A percentile compares a stretch with the other conserved stretches of the same genome.
These are phyloP conservation scores for Talaromyces nanjingensis DNA, from an alignment of 495 filamentous ascomycete species.

Conservation along the genomic window DNA sequence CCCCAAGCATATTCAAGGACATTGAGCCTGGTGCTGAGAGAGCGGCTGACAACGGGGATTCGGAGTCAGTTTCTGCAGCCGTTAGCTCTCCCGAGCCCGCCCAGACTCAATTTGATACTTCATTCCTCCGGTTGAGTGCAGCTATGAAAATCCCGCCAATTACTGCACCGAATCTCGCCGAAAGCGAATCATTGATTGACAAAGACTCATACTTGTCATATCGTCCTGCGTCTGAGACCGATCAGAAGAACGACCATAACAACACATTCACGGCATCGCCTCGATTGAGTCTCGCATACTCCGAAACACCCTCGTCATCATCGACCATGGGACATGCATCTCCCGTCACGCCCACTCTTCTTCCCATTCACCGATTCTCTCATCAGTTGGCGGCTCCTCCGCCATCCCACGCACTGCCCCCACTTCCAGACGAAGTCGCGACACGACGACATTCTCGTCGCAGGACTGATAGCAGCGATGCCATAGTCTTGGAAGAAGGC, in stretches of 20 bases:
- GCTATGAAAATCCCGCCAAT: constrained; percentile 19
- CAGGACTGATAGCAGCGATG: constrained; percentile 40
- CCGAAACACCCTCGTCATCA: constrained; percentile 31
- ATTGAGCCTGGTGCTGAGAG: constrained; percentile 14
- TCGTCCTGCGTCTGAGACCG: constrained; percentile 28
- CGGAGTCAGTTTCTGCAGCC: constrained; percentile 21
- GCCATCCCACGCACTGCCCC: constrained; percentile 31
- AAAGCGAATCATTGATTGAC: constrained; percentile 24
- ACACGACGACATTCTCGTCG: constrained; percentile 31
- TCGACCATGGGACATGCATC: constrained; percentile 33
- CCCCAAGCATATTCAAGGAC: constrained; percentile 61
- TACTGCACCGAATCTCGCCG: constrained; percentile 10
- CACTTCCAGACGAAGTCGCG: constrained; percentile 26
- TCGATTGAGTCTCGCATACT: constrained; percentile 28
- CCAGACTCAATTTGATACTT: constrained; percentile 30
- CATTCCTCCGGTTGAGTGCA: constrained; percentile 38
- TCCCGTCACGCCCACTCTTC: constrained; percentile 34
- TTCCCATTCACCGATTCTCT: constrained; percentile 40
- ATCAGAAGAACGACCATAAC: constrained; percentile 25
- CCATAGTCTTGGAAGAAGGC: constrained; percentile 26
- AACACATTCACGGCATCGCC: constrained; percentile 23
- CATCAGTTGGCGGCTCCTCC: constrained; percentile 34
- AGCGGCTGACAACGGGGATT: constrained; percentile 17
- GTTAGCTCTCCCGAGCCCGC: constrained; percentile 31
- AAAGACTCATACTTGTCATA: constrained; percentile 23